Percentiles rank a stretch among this genome's conserved stretches.
Conservation (phyloP, 768 basidiomycete genomes). For the Boletus coccyginus region DNA sequence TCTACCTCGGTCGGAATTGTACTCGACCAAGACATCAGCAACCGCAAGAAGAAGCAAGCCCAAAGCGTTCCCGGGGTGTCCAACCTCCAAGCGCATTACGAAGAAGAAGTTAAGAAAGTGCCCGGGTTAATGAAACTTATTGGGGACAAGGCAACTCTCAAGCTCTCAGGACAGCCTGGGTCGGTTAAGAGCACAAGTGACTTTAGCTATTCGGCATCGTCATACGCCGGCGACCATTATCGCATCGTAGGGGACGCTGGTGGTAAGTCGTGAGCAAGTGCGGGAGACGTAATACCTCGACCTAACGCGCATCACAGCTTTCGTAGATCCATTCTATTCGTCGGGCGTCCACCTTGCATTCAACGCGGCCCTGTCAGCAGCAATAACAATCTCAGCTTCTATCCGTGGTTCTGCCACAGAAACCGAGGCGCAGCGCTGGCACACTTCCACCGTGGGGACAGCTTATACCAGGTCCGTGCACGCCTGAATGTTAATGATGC, state of each 20-base stretch:
- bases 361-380: conserved; percentile 8
- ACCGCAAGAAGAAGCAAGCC: conserved; percentile 19
- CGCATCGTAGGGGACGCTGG: conserved; percentile 56
- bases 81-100: conserved; percentile 4
- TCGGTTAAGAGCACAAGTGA: conserved; percentile 43
- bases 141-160: no score
- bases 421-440: conserved; percentile 8
- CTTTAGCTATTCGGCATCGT: conserved; percentile 56
- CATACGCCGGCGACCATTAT: conserved; percentile 50
- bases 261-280: background rate
- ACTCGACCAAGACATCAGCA: conserved; percentile 38
- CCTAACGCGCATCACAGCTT: background rate
- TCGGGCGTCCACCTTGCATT: conserved; percentile 12
- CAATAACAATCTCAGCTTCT: conserved; percentile 10
- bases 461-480: conserved; percentile 6
- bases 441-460: conserved; percentile 8
- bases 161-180: background rate
- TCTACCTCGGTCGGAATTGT: conserved; percentile 54
- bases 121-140: no score
- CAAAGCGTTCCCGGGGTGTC: no score
- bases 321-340: conserved; percentile 15
- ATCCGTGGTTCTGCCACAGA: conserved; percentile 9
- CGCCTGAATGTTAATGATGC: no score
- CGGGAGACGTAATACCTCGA: no score
- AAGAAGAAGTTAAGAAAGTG: conserved; percentile 5